phyloP scores from a whole-genome alignment of 2,329 filamentous ascomycete species.

The Teratosphaeria gauchensis region DNA sequence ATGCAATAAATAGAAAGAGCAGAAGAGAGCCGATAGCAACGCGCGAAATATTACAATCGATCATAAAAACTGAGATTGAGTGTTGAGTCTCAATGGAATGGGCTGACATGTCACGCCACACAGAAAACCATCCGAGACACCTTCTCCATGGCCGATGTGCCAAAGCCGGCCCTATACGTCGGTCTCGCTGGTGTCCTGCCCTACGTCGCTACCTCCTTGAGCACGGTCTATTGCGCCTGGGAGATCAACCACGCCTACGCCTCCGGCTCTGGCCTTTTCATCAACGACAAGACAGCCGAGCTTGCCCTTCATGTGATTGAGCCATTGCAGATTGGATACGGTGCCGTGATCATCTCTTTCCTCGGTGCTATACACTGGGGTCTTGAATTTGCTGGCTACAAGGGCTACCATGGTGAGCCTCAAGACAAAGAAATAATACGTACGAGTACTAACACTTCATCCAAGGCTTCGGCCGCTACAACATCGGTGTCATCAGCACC shows the following conservation, averaged over 20 bases:
- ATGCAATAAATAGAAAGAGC: neutral
- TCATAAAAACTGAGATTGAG: no score
- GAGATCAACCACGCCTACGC: constrained; percentile 62
- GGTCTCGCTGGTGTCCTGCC: constrained; percentile 43
- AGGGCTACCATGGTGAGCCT: constrained; percentile 49
- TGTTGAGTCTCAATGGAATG: neutral
- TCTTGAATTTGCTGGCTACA: constrained; percentile 67
- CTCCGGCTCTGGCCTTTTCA: constrained; percentile 52
- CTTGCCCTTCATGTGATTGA: constrained; percentile 66
- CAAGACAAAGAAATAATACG: neutral
- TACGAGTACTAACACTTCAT: neutral
- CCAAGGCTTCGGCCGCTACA: constrained; percentile 58
- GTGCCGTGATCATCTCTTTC: constrained; percentile 87
- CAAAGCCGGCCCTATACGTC: constrained; percentile 39
- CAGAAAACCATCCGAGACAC: constrained; percentile 41
- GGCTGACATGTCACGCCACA: neutral
- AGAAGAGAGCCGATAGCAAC: no score
- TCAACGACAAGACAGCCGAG: constrained; percentile 62
- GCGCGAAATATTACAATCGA: no score
- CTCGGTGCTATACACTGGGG: constrained; percentile 92
- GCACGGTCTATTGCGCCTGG: constrained; percentile 74
- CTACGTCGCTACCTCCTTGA: constrained; percentile 73
- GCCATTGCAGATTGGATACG: constrained; percentile 82
- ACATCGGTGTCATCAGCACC: constrained; percentile 70
- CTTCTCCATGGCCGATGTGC: constrained; percentile 37